These are phyloP conservation scores for Candida labiduridarum DNA, from an alignment of 1,139 yeast genomes.

Conservation along the genomic window DNA sequence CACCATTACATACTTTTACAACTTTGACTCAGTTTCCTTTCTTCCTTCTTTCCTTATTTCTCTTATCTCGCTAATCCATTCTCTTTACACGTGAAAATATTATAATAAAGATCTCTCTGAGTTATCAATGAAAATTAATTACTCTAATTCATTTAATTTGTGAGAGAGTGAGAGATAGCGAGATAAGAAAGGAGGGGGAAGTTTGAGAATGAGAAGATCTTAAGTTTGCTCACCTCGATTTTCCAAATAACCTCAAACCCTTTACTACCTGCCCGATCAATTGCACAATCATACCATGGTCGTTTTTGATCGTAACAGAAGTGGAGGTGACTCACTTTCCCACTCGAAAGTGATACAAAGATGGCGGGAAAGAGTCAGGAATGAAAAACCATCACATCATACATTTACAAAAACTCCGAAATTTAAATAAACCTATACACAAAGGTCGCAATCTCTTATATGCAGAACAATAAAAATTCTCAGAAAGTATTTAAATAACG, in stretches of 20 bases:
- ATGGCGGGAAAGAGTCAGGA: neutral
- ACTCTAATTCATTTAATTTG: neutral
- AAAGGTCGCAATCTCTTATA: neutral
- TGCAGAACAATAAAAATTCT: constrained; percentile 3
- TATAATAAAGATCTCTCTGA: too few species aligned
- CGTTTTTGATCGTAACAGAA: too few species aligned
- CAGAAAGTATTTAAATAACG: constrained; percentile 1
- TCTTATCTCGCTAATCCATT: neutral
- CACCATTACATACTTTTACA: neutral
- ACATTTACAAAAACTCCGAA: neutral
- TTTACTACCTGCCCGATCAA: neutral
- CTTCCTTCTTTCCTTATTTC: too few species aligned
- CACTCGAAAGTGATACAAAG: neutral
- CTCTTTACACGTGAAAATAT: neutral
- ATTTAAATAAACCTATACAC: neutral
- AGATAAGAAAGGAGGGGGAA: neutral
- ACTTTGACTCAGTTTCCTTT: too few species aligned
- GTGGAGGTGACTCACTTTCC: neutral
- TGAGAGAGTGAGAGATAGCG: neutral
- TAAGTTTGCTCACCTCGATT: neutral
- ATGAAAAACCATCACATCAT: neutral
- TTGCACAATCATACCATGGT: too few species aligned
- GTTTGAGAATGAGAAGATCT: neutral
- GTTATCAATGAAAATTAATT: neutral
- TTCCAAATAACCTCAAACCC: neutral